Conservation (phyloP, 2,329 filamentous ascomycete species). For the Leptographium galeiforme region DNA sequence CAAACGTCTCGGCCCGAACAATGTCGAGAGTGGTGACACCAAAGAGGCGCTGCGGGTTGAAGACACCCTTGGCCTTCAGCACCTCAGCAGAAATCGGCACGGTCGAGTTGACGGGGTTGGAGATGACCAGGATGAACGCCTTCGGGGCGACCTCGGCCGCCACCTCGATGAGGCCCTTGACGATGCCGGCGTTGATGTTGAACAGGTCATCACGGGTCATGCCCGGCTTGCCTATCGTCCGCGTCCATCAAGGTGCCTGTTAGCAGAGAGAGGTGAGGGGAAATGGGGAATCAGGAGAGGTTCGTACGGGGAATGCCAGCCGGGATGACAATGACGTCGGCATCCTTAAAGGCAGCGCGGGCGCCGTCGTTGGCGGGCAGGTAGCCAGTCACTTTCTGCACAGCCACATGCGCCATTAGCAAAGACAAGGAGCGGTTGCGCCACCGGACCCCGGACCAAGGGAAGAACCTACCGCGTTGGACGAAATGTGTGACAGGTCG, state of each 20-base stretch:
- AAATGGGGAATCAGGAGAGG: background rate
- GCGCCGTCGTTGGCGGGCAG: conserved; percentile 76
- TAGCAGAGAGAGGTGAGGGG: background rate
- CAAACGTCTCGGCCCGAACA: conserved; percentile 94
- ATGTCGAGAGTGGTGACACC: conserved; percentile 98
- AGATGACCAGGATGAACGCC: conserved; percentile 92
- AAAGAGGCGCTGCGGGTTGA: conserved; percentile 91
- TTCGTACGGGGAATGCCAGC: conserved; percentile 88
- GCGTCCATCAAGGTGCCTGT: background rate
- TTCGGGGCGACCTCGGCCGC: conserved; percentile 82
- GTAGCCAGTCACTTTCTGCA: conserved; percentile 72
- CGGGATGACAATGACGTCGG: conserved; percentile 93
- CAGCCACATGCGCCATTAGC: background rate
- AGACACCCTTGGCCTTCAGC: conserved; percentile 83
- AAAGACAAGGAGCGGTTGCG: background rate
- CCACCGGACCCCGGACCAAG: background rate
- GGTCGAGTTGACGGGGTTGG: conserved; percentile 98
- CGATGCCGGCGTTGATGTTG: conserved; percentile 98
- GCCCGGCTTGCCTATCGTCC: conserved; percentile 75
- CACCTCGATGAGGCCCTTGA: conserved; percentile 82
- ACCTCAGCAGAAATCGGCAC: conserved; percentile 96
- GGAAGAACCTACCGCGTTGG: conserved; percentile 51
- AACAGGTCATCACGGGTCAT: conserved; percentile 99
- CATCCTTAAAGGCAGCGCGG: conserved; percentile 78
- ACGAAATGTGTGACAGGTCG: conserved; percentile 95